Percentiles rank a stretch among this genome's conserved stretches.
These are phyloP conservation scores for Pachyrhizus erosus DNA, from an alignment of 306 rosid species.

Conservation along the genomic window DNA sequence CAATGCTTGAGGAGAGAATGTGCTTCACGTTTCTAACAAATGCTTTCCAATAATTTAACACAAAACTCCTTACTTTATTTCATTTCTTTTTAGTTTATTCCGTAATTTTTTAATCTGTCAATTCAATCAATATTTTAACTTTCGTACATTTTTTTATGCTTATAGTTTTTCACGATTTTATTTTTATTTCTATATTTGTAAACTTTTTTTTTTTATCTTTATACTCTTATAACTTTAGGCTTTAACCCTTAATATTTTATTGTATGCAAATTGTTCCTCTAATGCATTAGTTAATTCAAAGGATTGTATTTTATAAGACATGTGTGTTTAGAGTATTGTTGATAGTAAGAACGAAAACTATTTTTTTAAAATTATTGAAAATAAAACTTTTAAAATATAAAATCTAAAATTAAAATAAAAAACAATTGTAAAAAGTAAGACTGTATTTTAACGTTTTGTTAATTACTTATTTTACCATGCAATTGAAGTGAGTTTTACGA, in stretches of 20 bases:
- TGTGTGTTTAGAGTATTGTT: not conserved
- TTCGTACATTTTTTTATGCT: not conserved
- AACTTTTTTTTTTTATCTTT: too few species aligned
- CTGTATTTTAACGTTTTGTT: too few species aligned
- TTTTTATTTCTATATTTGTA: too few species aligned
- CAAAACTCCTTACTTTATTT: not conserved
- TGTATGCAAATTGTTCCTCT: not conserved
- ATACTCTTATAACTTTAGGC: too few species aligned
- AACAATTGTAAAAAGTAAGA: too few species aligned
- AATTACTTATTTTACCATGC: not conserved
- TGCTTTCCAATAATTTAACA: not conserved
- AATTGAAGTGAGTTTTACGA: not conserved
- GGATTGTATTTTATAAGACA: not conserved
- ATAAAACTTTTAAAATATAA: too few species aligned
- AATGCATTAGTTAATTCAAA: not conserved
- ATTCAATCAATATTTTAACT: not conserved
- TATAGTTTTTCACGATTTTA: not conserved
- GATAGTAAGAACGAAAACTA: not conserved
- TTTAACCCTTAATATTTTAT: not conserved
- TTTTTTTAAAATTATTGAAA: not conserved
- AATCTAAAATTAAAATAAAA: too few species aligned
- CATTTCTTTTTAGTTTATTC: not conserved
- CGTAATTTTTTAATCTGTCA: not conserved
- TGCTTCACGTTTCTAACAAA: constrained; percentile 33
- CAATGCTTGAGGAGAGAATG: constrained; percentile 37